These are phyloP conservation scores for Penicillium frequentans DNA, from an alignment of 2,329 filamentous ascomycete genomes.

Conservation along the genomic window DNA sequence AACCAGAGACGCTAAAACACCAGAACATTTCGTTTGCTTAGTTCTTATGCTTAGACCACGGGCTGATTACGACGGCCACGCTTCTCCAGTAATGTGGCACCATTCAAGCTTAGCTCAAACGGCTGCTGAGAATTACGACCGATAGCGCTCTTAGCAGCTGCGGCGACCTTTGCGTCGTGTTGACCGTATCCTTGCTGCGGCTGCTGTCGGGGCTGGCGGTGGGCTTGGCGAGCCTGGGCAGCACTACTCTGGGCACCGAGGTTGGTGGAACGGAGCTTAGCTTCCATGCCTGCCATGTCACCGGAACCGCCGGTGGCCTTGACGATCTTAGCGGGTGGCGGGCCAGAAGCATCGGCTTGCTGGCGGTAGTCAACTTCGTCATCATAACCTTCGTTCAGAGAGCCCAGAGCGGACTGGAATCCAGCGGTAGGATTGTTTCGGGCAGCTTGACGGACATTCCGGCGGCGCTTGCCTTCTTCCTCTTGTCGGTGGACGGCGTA, in stretches of 20 bases:
- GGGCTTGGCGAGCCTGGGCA: slow-evolving; percentile 60
- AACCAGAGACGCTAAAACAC: neutral
- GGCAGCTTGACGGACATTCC: slow-evolving; percentile 69
- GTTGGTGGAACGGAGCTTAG: slow-evolving; percentile 81
- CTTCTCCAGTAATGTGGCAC: slow-evolving; percentile 82
- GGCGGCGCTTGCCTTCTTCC: slow-evolving; percentile 89
- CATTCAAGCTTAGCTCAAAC: slow-evolving; percentile 90
- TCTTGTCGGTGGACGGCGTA: slow-evolving; percentile 97
- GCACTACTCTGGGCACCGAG: slow-evolving; percentile 64
- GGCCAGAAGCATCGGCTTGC: slow-evolving; percentile 46
- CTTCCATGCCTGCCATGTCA: slow-evolving; percentile 74
- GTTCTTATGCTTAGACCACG: slow-evolving; percentile 21
- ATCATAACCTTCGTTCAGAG: slow-evolving; percentile 64
- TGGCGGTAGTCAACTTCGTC: slow-evolving; percentile 58
- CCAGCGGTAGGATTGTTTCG: slow-evolving; percentile 55
- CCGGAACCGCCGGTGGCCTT: slow-evolving; percentile 57
- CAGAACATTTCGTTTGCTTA: neutral
- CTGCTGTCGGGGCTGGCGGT: slow-evolving; percentile 49
- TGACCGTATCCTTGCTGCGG: slow-evolving; percentile 74
- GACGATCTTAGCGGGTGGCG: slow-evolving; percentile 64
- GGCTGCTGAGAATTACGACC: slow-evolving; percentile 71
- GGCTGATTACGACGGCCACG: slow-evolving; percentile 48
- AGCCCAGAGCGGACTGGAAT: slow-evolving; percentile 63
- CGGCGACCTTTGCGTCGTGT: slow-evolving; percentile 79
- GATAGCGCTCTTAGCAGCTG: slow-evolving; percentile 79